Evolutionary conservation across 768 basidiomycete species (phyloP).

Genomic region (Russula abietina): DNA sequence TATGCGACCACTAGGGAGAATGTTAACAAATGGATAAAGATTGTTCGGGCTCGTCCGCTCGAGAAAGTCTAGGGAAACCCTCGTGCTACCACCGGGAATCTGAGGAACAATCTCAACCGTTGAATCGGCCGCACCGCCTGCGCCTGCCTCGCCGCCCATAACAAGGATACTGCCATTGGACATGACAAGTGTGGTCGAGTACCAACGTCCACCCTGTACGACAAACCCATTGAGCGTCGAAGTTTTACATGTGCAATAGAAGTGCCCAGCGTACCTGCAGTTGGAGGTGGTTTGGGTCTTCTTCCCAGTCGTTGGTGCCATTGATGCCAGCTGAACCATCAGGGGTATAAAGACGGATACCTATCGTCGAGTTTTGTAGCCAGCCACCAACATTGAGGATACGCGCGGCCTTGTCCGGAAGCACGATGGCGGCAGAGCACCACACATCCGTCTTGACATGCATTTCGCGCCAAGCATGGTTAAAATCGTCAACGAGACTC

Average conservation of each 20-base stretch:
- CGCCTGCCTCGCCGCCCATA: constrained; percentile 69
- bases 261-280: constrained; percentile 46
- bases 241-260: not conserved
- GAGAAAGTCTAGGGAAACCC: constrained; percentile 57
- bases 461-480: constrained; percentile 68
- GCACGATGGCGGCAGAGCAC: constrained; percentile 65
- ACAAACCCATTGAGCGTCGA: not conserved
- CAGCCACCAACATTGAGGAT: constrained; percentile 64
- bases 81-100: constrained; percentile 57
- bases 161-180: constrained; percentile 70
- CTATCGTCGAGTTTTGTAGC: constrained; percentile 67
- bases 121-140: constrained; percentile 60
- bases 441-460: constrained; percentile 74
- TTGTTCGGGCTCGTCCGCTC: constrained; percentile 72
- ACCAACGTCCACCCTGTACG: constrained; percentile 59
- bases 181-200: constrained; percentile 59
- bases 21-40: constrained; percentile 70
- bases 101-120: constrained; percentile 68
- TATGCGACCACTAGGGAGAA: constrained; percentile 62
- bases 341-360: constrained; percentile 67
- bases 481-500: constrained; percentile 42
- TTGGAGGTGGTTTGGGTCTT: constrained; percentile 49
- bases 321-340: constrained; percentile 62
- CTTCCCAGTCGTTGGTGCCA: constrained; percentile 76
- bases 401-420: constrained; percentile 67